Percentiles rank a stretch among this genome's conserved stretches.
Evolutionary conservation across 108 stramenopile genomes (phyloP).

Genomic region (Cyclotella kingstonii): DNA sequence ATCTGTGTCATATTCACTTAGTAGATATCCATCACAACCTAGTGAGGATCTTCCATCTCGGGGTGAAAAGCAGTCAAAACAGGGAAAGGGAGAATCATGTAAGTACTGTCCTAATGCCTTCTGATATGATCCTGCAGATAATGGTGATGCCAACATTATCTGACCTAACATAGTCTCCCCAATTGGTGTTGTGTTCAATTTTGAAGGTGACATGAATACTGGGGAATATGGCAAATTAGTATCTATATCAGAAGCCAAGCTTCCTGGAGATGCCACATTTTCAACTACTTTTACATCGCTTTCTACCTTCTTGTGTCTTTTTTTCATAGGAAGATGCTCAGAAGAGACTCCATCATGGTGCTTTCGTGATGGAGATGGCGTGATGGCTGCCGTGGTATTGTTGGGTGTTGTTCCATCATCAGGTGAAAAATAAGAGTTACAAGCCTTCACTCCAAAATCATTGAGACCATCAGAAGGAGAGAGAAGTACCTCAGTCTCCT

Average conservation of each 20-base stretch:
- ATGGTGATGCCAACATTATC: slow-evolving; percentile 4
- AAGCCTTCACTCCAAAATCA: not conserved
- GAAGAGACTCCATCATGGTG: not conserved
- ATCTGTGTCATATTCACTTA: not conserved
- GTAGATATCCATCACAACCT: not conserved
- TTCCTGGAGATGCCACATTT: slow-evolving; percentile 11
- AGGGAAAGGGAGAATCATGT: slow-evolving; percentile 18
- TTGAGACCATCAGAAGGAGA: slow-evolving; percentile 5
- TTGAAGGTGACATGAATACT: slow-evolving; percentile 7
- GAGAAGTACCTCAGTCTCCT: not conserved
- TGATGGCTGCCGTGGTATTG: slow-evolving; percentile 20
- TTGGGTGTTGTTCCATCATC: slow-evolving; percentile 4
- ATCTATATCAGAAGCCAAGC: not conserved
- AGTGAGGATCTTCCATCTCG: slow-evolving; percentile 2
- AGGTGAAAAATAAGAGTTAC: slow-evolving; percentile 13
- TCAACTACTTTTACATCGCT: slow-evolving; percentile 3
- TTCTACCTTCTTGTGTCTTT: slow-evolving; percentile 10
- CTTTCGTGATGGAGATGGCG: slow-evolving; percentile 19
- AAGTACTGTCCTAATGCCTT: slow-evolving; percentile 4
- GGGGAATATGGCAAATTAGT: not conserved
- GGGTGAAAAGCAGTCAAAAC: slow-evolving; percentile 22
- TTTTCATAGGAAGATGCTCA: slow-evolving; percentile 28
- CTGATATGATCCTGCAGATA: not conserved
- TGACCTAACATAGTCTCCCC: slow-evolving; percentile 7
- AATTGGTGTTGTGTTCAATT: slow-evolving; percentile 17